Conservation (phyloP, 1,284 basidiomycete genomes). For the Ceratobasidium sp. region DNA sequence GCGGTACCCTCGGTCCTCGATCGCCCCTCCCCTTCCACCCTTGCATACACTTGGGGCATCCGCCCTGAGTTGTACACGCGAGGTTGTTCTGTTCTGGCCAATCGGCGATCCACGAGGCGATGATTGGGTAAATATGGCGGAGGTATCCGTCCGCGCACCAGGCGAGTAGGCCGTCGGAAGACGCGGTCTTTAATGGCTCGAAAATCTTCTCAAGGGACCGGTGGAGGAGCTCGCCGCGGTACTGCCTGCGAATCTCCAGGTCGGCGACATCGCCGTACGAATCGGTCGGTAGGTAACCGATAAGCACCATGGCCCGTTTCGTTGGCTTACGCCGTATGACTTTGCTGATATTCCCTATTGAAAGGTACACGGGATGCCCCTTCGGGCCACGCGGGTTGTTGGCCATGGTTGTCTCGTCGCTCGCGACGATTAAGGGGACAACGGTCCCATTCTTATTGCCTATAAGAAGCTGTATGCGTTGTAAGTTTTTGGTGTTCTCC, state of each 20-base stretch:
- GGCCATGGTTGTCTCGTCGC: conserved; percentile 4
- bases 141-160: conserved; percentile 22
- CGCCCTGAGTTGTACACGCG: not conserved
- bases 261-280: not conserved
- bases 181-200: not conserved
- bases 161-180: not conserved
- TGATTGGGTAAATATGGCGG: not conserved
- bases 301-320: conserved; percentile 30
- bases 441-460: conserved; percentile 8
- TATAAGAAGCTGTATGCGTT: not conserved
- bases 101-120: conserved; percentile 15
- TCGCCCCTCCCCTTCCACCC: not conserved
- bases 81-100: conserved; percentile 21
- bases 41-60: conserved; percentile 8
- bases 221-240: not conserved
- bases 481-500: not conserved
- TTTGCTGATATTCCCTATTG: conserved; percentile 47
- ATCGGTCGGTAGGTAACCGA: conserved; percentile 45
- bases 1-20: not conserved
- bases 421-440: not conserved
- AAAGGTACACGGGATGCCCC: conserved; percentile 15
- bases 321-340: conserved; percentile 23
- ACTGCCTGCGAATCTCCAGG: not conserved
- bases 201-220: no score
- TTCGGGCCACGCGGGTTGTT: not conserved